A percentile compares a stretch with the other conserved stretches of the same genome.
These are phyloP conservation scores for Tripterygium wilfordii DNA, from an alignment of 177 flowering plant species.

Conservation along the genomic window DNA sequence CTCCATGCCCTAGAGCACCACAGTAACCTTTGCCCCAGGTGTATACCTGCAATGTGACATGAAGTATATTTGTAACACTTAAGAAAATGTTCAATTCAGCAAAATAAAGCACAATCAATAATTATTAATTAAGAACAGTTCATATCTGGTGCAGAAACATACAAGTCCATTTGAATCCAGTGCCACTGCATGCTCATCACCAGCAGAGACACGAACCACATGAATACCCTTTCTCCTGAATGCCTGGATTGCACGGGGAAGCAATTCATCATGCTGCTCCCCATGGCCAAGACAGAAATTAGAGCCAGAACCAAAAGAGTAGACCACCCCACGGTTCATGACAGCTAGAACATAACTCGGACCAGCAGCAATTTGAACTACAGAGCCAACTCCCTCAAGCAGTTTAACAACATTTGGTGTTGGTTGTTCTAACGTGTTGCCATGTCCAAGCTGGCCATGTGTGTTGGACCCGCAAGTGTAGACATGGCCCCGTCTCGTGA, in stretches of 20 bases:
- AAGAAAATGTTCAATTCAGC: no score
- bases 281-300: conserved; percentile 98
- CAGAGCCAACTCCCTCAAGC: conserved; percentile 46
- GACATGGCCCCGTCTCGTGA: conserved; percentile 70
- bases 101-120: not conserved
- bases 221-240: conserved; percentile 70
- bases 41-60: conserved; percentile 85
- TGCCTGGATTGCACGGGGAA: conserved; percentile 62
- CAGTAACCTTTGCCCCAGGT: conserved; percentile 99
- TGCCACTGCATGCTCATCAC: conserved; percentile 95
- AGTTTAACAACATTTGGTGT: conserved; percentile 58
- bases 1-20: conserved; percentile 95
- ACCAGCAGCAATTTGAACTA: conserved; percentile 86
- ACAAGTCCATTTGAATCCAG: conserved; percentile 91
- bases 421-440: conserved; percentile 69
- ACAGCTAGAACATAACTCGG: conserved; percentile 77
- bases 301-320: conserved; percentile 84
- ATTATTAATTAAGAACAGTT: no score
- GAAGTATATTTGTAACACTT: no score
- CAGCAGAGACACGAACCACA: conserved; percentile 77
- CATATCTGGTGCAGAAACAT: conserved; percentile 20
- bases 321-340: conserved; percentile 54
- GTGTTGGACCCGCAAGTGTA: conserved; percentile 78
- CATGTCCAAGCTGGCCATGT: conserved; percentile 94
- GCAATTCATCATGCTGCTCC: conserved; percentile 76